Base-by-base conservation (phyloP, 2,329 filamentous ascomycete genomes). In the Monosporascus cannonballus region DNA sequence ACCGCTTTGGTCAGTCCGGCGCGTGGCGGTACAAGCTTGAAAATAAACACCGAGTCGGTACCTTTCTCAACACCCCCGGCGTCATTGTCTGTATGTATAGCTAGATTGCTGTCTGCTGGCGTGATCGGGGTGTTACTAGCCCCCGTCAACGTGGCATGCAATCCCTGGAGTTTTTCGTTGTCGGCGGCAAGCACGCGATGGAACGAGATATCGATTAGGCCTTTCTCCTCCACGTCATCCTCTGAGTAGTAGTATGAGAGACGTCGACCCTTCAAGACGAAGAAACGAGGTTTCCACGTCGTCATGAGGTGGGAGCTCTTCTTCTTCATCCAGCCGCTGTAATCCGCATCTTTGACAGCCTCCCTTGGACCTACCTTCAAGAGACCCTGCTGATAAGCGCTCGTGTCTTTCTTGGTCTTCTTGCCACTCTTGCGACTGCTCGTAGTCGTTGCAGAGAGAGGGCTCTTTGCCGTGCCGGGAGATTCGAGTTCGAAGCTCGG, bases 241-340 rank as follows among this genome's bases (percentile, higher is more conserved):
- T 97, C 93, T 1, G 89, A 89, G 69, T 99, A 99, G 72, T 96
- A 99, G 73, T 99, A 99, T 0, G 92, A 91, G 30, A 99, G 76
- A 4, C 94, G 86, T 50, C 93, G 85, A 30, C 94, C 94, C 64
- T 91, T 92, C 53, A 99, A 82, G 7, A 99, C 86, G 66, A 99
- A 99, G n/a, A 97, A 79, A 14, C 94, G 86, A 14, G 92, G 89
- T 67, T 97, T 99, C 94, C 94, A 99, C 2, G 92, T 96, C 2
- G 91, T 91, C 86, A 99, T 96, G 36, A 97, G 77, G 64, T 93
- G 94, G 1, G 90, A 93, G 54, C 90, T 96, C 71, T 95, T 92
- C 79, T 99, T 99, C 77, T 94, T 97, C 94, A 99, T 99, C 94
- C 94, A 99, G 1, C 94, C 94, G 64, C 87, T 93, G 69, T 96